These are phyloP conservation scores for Blastocladiella britannica DNA, from an alignment of 192 early-diverging fungal species.

Conservation along the genomic window DNA sequence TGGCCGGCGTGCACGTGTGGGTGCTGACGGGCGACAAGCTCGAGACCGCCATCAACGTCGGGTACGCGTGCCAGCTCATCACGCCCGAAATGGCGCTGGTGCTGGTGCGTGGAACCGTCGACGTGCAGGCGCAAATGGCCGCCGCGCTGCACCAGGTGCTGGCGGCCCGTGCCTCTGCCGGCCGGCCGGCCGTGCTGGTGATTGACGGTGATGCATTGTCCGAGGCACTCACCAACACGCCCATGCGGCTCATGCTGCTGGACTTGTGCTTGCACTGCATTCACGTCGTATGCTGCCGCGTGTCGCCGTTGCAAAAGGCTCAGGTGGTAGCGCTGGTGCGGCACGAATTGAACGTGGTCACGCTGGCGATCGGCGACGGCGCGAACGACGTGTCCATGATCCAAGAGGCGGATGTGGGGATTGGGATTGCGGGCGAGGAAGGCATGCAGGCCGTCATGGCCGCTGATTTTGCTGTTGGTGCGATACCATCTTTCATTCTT, in stretches of 20 bases:
- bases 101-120: conserved; percentile 25
- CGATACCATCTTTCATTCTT: too few relatives aligned
- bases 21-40: conserved; percentile 94
- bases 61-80: conserved; percentile 54
- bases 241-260: conserved; percentile 34
- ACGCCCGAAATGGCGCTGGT: conserved; percentile 47
- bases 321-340: conserved; percentile 81
- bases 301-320: conserved; percentile 88
- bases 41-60: conserved; percentile 96
- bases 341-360: conserved; percentile 57
- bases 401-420: conserved; percentile 84
- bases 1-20: conserved; percentile 90
- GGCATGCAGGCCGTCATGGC: conserved; percentile 86
- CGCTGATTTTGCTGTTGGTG: conserved; percentile 82
- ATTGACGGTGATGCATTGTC: conserved; percentile 84
- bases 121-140: conserved; percentile 38
- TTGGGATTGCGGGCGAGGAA: conserved; percentile 87
- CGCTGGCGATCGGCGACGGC: conserved; percentile 84
- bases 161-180: too few relatives aligned
- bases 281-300: conserved; percentile 85
- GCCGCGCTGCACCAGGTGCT: conserved; percentile 7
- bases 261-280: conserved; percentile 56
- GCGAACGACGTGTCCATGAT: conserved; percentile 98
- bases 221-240: conserved; percentile 40
- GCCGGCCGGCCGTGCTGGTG: conserved; percentile 29